Evolutionary conservation across 2,329 filamentous ascomycete genomes (phyloP).

Genomic region (Penicillium sp.): DNA sequence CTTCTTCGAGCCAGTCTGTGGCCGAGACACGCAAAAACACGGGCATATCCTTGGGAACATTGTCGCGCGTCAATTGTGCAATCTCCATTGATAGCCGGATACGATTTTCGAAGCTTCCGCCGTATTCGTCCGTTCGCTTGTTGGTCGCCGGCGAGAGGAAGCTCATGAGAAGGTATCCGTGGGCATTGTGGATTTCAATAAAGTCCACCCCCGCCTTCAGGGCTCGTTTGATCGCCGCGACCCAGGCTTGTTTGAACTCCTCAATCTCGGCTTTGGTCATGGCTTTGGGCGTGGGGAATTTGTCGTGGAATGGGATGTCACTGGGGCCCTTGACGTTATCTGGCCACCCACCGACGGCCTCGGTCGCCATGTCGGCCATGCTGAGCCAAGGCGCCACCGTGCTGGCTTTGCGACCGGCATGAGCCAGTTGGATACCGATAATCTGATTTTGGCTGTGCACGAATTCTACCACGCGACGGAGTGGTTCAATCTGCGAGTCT

Average conservation of each 20-base stretch:
- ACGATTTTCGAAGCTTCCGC: constrained; percentile 57
- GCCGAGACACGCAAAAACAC: constrained; percentile 68
- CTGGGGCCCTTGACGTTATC: constrained; percentile 53
- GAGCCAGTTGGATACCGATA: constrained; percentile 72
- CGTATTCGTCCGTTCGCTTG: constrained; percentile 54
- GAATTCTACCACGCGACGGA: constrained; percentile 66
- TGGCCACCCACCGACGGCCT: constrained; percentile 51
- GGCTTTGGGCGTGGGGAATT: constrained; percentile 58
- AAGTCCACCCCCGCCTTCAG: constrained; percentile 67
- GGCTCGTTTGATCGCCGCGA: constrained; percentile 53
- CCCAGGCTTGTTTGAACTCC: constrained; percentile 57
- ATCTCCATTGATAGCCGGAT: constrained; percentile 62
- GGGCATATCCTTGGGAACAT: constrained; percentile 62
- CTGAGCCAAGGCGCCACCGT: constrained; percentile 50
- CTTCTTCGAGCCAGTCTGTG: constrained; percentile 67
- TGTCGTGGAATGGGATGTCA: constrained; percentile 57
- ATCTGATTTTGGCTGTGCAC: constrained; percentile 71
- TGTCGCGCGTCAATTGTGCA: constrained; percentile 55
- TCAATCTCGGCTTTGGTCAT: constrained; percentile 65
- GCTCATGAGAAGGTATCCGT: constrained; percentile 67
- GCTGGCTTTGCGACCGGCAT: constrained; percentile 64
- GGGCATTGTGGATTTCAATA: constrained; percentile 74
- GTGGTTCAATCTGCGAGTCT: constrained; percentile 69
- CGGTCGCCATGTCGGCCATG: constrained; percentile 36
- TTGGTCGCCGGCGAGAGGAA: constrained; percentile 69